These are phyloP conservation scores for Ceriops decandra DNA, from an alignment of 345 rosid species.

Conservation along the genomic window DNA sequence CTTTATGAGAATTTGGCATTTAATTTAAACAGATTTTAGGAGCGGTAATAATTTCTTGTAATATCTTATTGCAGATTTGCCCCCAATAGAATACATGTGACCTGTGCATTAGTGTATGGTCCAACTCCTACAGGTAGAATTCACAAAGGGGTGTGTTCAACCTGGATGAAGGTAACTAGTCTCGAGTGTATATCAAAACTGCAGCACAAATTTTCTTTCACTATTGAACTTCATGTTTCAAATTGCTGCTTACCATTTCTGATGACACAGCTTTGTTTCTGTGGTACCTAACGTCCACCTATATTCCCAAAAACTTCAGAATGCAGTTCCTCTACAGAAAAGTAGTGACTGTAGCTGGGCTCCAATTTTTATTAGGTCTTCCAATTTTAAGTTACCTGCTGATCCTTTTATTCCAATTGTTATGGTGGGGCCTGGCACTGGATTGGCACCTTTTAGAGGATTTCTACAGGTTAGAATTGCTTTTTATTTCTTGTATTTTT, in stretches of 20 bases:
- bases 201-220: background rate
- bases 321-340: slow-evolving; percentile 29
- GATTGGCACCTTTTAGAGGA: slow-evolving; percentile 34
- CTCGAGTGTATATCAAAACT: background rate
- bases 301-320: slow-evolving; percentile 1
- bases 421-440: slow-evolving; percentile 37
- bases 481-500: background rate
- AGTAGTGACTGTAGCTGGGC: slow-evolving; percentile 29
- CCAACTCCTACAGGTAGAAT: slow-evolving; percentile 30
- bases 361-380: slow-evolving; percentile 28
- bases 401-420: slow-evolving; percentile 30
- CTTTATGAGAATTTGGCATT: background rate
- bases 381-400: slow-evolving; percentile 29
- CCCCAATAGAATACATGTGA: slow-evolving; percentile 30
- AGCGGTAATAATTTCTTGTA: background rate
- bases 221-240: background rate
- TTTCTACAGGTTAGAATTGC: slow-evolving; percentile 23
- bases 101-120: slow-evolving; percentile 31
- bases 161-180: slow-evolving; percentile 30
- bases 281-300: background rate
- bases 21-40: background rate
- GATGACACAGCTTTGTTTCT: background rate
- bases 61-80: slow-evolving; percentile 20
- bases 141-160: slow-evolving; percentile 32
- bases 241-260: background rate